Base-by-base conservation (phyloP, 2,329 filamentous ascomycete genomes). In the Coniochaeta prunicola region DNA sequence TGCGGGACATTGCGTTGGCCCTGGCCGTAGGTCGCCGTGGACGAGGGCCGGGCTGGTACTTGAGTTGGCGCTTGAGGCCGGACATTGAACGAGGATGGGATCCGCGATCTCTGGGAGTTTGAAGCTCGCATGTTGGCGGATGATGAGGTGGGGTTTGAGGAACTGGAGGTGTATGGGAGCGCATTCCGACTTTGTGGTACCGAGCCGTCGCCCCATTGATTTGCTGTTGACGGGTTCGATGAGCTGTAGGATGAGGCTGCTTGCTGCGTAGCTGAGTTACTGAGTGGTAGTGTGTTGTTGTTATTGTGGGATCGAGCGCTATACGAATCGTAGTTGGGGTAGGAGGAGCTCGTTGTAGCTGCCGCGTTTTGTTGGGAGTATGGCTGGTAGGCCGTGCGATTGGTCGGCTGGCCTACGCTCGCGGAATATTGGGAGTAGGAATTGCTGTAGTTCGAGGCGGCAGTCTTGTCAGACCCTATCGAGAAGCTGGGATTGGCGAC, bases 101-200 rank as follows among this genome's bases (percentile, higher is more conserved):
- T 33, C 54, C 64, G 61, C 2, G 66, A 61, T 36, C 60, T 63
- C 12, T 66, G 61, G 1, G 60, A 31, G n/a, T 56, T 65, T 2
- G 68, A 56, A 1, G 65, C 62, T 45, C 67, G 60, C 38, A 62
- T 61, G 17, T 62, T 65, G 50, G 65, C 66, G 1, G 64, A 61
- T 17, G 59, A 55, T 54, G 58, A 60, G 57, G 62, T 60, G 1
- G 69, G 59, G 24, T 66, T 63, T 2, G 68, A 54, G 15, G 66
- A 61, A 13, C 66, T 60, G 21, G 61, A 66, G 36, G 66, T 70
- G 58, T 76, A 77, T 15, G 61, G 58, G 31, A 60, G 62, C 2
- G 63, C 30, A 56, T 60, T 65, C 15, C 63, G 63, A 3, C 61
- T 59, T 56, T 63, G 71, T 60, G 61, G 68, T 65, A 58, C 59